Evolutionary conservation across 768 basidiomycete species (phyloP).

Genomic region (Hortiboletus campestris): DNA sequence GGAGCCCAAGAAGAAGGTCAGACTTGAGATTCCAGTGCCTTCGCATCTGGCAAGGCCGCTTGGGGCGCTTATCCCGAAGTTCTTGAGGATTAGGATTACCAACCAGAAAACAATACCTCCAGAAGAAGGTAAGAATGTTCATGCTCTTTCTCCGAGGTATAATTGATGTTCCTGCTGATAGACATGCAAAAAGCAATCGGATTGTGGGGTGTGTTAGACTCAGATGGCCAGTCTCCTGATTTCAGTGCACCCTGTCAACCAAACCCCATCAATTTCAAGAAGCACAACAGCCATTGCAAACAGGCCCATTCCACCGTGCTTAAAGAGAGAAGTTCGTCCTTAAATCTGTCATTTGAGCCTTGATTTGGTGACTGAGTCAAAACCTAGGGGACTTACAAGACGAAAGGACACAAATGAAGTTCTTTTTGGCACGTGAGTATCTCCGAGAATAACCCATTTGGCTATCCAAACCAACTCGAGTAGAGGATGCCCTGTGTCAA

Average conservation of each 20-base stretch:
- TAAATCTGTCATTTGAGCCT: no score
- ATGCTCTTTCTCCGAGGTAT: not conserved
- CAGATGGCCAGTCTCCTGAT: not conserved
- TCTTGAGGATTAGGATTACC: not conserved
- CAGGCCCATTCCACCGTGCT: constrained; percentile 3
- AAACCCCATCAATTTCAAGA: not conserved
- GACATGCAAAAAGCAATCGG: not conserved
- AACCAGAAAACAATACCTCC: not conserved
- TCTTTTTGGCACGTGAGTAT: constrained; percentile 14
- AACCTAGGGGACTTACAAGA: not conserved
- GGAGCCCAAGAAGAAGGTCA: not conserved
- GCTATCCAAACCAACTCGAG: not conserved
- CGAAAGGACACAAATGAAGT: not conserved
- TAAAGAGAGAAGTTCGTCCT: not conserved
- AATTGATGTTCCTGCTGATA: not conserved
- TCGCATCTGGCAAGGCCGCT: not conserved
- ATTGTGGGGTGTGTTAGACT: not conserved
- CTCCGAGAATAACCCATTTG: not conserved
- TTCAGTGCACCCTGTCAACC: not conserved
- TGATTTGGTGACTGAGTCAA: not conserved
- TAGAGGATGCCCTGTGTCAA: constrained; percentile 1
- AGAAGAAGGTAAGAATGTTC: not conserved
- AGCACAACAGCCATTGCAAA: constrained; percentile 3
- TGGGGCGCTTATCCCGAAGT: not conserved
- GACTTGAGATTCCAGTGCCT: not conserved